Conservation (phyloP, 2,329 filamentous ascomycete species). For the Cladobotryum mycophilum region DNA sequence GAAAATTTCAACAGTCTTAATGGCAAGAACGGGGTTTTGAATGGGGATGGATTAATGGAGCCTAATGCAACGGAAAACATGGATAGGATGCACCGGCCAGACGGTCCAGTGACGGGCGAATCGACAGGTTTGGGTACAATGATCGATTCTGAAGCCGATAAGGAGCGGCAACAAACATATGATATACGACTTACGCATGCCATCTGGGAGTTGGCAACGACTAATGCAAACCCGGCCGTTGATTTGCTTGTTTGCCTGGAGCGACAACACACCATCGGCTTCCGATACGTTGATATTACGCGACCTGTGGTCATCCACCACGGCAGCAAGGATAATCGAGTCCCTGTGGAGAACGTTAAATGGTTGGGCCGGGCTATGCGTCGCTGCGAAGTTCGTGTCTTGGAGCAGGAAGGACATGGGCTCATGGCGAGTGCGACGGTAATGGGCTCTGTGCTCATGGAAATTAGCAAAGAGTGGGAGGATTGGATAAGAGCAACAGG, state of each 20-base stretch:
- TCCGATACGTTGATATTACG: conserved; percentile 94
- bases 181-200: conserved; percentile 82
- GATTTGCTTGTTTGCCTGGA: conserved; percentile 91
- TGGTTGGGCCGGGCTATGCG: conserved; percentile 96
- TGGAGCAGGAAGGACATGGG: conserved; percentile 89
- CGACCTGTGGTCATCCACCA: conserved; percentile 90
- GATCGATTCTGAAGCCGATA: conserved; percentile 57
- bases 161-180: conserved; percentile 68
- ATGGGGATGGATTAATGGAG: conserved; percentile 16
- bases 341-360: conserved; percentile 88
- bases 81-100: conserved; percentile 37
- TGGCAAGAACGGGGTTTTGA: conserved; percentile 19
- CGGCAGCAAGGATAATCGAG: conserved; percentile 80
- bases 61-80: conserved; percentile 40
- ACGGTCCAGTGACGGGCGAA: conserved; percentile 20
- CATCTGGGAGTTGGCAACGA: conserved; percentile 90
- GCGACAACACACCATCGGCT: conserved; percentile 83
- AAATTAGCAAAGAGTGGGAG: conserved; percentile 92
- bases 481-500: conserved; percentile 67
- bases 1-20: conserved; percentile 36
- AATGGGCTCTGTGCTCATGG: conserved; percentile 90
- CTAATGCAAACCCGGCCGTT: conserved; percentile 86
- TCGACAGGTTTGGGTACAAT: conserved; percentile 43
- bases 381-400: conserved; percentile 80
- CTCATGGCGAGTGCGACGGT: conserved; percentile 91